Evolutionary conservation across 257 asterid species (phyloP), one percentile per base, ranked within the genome.

Genomic region (Jasminum sambac): DNA sequence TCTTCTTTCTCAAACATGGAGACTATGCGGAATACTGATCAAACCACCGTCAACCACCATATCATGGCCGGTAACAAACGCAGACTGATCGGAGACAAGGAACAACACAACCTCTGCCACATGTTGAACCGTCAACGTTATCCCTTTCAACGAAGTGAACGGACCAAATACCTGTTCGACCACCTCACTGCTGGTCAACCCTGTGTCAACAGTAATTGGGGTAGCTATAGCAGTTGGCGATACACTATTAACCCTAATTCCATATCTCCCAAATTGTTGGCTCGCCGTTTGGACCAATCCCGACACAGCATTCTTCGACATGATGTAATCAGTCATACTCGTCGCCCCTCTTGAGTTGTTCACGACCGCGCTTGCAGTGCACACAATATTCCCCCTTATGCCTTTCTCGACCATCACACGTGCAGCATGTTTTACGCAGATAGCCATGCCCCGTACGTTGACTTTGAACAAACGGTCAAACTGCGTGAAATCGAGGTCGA

Each of bases 241-340:
- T 30, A 80, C 83, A 42, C 78, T 16, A 23, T 84, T 84, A 10
- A 84, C 85, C 67, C 82, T 74, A 8, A 84, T 81, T 30, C 86
- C 89, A 8, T 81, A 66, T 14, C 4, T 70, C 0, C 86, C 85
- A 1, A 84, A 69, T 61, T 67, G 77, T 23, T 34, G 6, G 6
- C 79, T 72, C 0, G 86, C 88, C 16, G 84, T 40, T 30, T 81
- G 76, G 64, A 83, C 65, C 39, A 85, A 71, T 12, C 86, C 90
- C 34, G 81, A 48, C 0, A 39, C 10, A 5, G 10, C 10, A 39
- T 39, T 39, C 10, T 3, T 3, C 0, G 90, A 80, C 87, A 82
- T 78, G 21, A 7, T 3, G 25, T 83, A 85, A 46, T 85, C 90
- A 0, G 76, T 80, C 5, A 36, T 0, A 10, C 6, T 11, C 11